Percentiles rank a stretch among this genome's conserved stretches.
Evolutionary conservation across 306 rosid genomes (phyloP).

Genomic region (Cicer bijugum): DNA sequence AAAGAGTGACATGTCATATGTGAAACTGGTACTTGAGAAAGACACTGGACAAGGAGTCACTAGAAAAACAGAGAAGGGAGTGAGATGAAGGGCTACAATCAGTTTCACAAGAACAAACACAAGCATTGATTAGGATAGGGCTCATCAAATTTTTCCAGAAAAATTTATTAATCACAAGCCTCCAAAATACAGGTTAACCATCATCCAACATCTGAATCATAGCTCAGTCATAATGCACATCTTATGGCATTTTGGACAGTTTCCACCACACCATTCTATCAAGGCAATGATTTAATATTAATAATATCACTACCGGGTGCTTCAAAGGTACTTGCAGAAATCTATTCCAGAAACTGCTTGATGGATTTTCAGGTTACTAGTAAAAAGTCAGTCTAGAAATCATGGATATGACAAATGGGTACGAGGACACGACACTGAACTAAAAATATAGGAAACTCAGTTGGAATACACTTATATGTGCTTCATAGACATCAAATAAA

Average conservation of each 20-base stretch:
- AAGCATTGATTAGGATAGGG: background rate
- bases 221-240: background rate
- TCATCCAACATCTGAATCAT: background rate
- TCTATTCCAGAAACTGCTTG: slow-evolving; percentile 2
- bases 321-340: slow-evolving; percentile 23
- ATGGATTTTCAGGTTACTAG: slow-evolving; percentile 8
- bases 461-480: background rate
- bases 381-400: slow-evolving; percentile 25
- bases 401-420: background rate
- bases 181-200: background rate
- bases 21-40: background rate
- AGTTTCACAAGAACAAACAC: background rate
- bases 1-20: background rate
- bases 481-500: slow-evolving; percentile 13
- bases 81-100: background rate
- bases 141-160: background rate
- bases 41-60: background rate
- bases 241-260: background rate
- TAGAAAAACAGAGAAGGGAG: background rate
- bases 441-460: background rate
- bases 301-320: background rate
- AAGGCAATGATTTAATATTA: background rate
- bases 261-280: background rate
- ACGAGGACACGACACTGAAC: background rate
- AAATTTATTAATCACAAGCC: background rate